These are phyloP conservation scores for Nothomitra cinnamomea DNA, from an alignment of 2,329 filamentous ascomycete species.

Conservation along the genomic window DNA sequence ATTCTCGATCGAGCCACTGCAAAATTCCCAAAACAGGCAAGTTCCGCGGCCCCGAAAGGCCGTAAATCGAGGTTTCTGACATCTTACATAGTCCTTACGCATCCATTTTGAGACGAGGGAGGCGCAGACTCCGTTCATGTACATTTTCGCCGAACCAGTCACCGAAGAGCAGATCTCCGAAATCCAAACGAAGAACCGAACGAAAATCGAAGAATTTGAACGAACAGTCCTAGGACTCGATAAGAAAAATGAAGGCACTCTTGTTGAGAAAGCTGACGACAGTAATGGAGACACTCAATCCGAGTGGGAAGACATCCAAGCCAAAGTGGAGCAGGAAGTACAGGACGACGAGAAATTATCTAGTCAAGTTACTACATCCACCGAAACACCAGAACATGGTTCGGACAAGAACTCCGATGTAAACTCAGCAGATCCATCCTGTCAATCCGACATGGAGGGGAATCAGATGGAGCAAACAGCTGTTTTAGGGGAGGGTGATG, in stretches of 20 bases:
- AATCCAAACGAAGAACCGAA: slow-evolving; percentile 54
- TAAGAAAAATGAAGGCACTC: slow-evolving; percentile 19
- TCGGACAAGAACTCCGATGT: background rate
- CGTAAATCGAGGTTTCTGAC: slow-evolving; percentile 1
- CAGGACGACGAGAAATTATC: slow-evolving; percentile 14
- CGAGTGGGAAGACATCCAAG: slow-evolving; percentile 17
- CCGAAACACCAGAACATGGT: background rate
- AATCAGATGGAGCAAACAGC: background rate
- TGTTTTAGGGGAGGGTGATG: background rate
- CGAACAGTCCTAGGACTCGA: slow-evolving; percentile 37
- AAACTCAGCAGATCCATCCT: background rate
- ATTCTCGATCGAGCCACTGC: slow-evolving; percentile 58
- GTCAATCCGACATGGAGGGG: too few relatives aligned
- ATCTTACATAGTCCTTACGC: slow-evolving; percentile 42
- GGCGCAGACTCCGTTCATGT: slow-evolving; percentile 49
- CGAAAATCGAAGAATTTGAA: slow-evolving; percentile 52
- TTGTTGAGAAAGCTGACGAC: slow-evolving; percentile 8
- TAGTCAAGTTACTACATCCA: background rate
- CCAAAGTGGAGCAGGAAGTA: slow-evolving; percentile 18
- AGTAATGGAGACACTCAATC: slow-evolving; percentile 6
- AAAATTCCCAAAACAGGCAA: slow-evolving; percentile 50
- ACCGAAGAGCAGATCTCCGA: slow-evolving; percentile 49
- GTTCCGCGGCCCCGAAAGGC: slow-evolving; percentile 1
- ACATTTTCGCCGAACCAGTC: slow-evolving; percentile 80
- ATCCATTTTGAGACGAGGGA: slow-evolving; percentile 67